A percentile compares a stretch with the other conserved stretches of the same genome.
phyloP scores from a whole-genome alignment of 345 rosid genomes.

The Pseudoturritis turrita region DNA sequence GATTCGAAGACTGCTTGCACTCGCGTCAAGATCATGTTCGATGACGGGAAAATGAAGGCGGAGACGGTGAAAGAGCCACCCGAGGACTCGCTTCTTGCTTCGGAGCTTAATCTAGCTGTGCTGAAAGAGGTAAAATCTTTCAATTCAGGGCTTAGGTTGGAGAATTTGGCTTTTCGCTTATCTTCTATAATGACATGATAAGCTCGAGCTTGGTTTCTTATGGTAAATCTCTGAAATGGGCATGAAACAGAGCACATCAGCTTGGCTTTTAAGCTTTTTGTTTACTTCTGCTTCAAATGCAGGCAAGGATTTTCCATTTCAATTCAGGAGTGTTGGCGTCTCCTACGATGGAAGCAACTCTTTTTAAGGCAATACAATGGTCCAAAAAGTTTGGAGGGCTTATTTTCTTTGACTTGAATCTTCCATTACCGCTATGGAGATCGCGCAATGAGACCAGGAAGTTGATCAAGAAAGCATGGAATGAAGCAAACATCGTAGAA shows the following conservation, averaged over 20 bases:
- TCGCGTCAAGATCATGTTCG: slow-evolving; percentile 60
- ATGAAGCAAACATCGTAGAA: slow-evolving; percentile 68
- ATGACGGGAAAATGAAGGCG: slow-evolving; percentile 62
- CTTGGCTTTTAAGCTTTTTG: neutral
- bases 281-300: slow-evolving; percentile 25
- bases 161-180: neutral
- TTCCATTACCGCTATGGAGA: slow-evolving; percentile 77
- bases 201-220: neutral
- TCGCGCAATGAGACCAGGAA: slow-evolving; percentile 68
- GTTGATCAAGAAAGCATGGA: slow-evolving; percentile 65
- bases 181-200: neutral
- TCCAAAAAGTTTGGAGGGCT: slow-evolving; percentile 81
- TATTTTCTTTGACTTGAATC: slow-evolving; percentile 67
- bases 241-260: neutral
- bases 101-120: slow-evolving; percentile 70
- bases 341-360: slow-evolving; percentile 49
- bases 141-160: neutral
- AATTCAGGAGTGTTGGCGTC: slow-evolving; percentile 67
- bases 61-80: slow-evolving; percentile 69
- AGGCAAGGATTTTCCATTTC: slow-evolving; percentile 90
- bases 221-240: neutral
- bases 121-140: slow-evolving; percentile 68
- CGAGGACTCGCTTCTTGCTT: slow-evolving; percentile 63
- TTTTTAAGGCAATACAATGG: slow-evolving; percentile 59
- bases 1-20: slow-evolving; percentile 56